Percentiles rank a stretch among this genome's conserved stretches.
Conservation (phyloP, 2,329 filamentous ascomycete species). For the Lojkania enalia region DNA sequence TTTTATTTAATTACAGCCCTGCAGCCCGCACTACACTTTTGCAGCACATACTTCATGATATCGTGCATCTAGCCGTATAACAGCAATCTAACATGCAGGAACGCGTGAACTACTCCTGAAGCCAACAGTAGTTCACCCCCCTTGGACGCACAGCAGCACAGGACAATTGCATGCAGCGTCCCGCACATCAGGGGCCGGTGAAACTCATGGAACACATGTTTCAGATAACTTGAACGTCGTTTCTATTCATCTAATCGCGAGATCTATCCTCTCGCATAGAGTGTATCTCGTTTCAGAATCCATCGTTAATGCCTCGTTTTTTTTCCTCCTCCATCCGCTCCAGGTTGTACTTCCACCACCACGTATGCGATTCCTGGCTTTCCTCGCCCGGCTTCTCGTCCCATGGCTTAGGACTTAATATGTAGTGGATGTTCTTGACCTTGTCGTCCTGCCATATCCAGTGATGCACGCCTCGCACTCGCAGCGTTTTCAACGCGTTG, state of each 20-base stretch:
- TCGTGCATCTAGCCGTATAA: constrained; percentile 6
- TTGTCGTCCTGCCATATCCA: constrained; percentile 63
- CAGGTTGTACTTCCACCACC: constrained; percentile 61
- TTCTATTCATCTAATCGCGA: not conserved
- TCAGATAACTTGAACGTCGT: not conserved
- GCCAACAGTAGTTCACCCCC: constrained; percentile 6
- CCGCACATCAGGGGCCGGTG: not conserved
- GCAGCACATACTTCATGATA: not conserved
- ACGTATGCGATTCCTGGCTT: constrained; percentile 56
- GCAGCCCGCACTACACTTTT: not conserved
- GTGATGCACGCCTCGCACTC: constrained; percentile 59
- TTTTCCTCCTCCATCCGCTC: constrained; percentile 55
- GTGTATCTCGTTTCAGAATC: constrained; percentile 46
- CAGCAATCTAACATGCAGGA: constrained; percentile 19
- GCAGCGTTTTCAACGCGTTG: constrained; percentile 64
- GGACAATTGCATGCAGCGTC: not conserved
- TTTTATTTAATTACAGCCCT: not conserved
- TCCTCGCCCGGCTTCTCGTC: constrained; percentile 55
- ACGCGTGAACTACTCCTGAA: constrained; percentile 16
- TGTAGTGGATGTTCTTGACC: constrained; percentile 67
- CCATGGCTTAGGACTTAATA: constrained; percentile 66
- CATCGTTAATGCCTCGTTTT: constrained; percentile 53
- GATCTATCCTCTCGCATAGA: not conserved
- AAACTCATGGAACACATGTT: not conserved
- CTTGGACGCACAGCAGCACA: not conserved